A percentile compares a stretch with the other conserved stretches of the same genome.
phyloP scores from a whole-genome alignment of 345 rosid genomes.

The Camelina neglecta region DNA sequence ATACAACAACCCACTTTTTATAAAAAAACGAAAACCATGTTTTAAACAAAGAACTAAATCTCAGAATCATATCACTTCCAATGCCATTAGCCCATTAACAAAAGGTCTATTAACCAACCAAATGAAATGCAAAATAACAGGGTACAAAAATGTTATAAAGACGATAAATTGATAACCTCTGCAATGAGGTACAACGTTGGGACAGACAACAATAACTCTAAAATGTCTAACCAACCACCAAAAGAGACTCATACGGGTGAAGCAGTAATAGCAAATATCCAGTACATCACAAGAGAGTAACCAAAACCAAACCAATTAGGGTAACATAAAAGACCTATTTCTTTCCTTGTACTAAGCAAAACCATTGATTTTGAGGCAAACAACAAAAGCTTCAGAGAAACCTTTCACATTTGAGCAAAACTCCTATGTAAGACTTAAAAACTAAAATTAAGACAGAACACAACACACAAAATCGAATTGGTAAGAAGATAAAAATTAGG shows the following conservation, averaged over 20 bases:
- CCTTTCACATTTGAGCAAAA: background rate
- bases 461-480: background rate
- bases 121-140: background rate
- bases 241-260: slow-evolving; percentile 17
- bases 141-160: background rate
- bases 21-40: slow-evolving; percentile 25
- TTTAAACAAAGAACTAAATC: slow-evolving; percentile 14
- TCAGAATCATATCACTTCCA: background rate
- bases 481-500: slow-evolving; percentile 27
- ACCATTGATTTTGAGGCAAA: slow-evolving; percentile 4
- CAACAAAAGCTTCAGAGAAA: slow-evolving; percentile 17
- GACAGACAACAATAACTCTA: slow-evolving; percentile 37
- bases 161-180: slow-evolving; percentile 38
- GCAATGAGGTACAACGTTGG: slow-evolving; percentile 40
- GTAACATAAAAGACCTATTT: background rate
- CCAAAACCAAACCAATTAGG: slow-evolving; percentile 16
- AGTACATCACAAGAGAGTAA: slow-evolving; percentile 36
- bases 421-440: background rate
- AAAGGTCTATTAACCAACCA: background rate
- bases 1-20: slow-evolving; percentile 24
- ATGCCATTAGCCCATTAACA: slow-evolving; percentile 2
- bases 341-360: slow-evolving; percentile 6
- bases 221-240: slow-evolving; percentile 32
- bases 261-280: background rate
- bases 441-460: slow-evolving; percentile 8